A percentile compares a stretch with the other conserved stretches of the same genome.
Evolutionary conservation across 1,284 basidiomycete species (phyloP).

Genomic region (Apiotrichum gamsii): DNA sequence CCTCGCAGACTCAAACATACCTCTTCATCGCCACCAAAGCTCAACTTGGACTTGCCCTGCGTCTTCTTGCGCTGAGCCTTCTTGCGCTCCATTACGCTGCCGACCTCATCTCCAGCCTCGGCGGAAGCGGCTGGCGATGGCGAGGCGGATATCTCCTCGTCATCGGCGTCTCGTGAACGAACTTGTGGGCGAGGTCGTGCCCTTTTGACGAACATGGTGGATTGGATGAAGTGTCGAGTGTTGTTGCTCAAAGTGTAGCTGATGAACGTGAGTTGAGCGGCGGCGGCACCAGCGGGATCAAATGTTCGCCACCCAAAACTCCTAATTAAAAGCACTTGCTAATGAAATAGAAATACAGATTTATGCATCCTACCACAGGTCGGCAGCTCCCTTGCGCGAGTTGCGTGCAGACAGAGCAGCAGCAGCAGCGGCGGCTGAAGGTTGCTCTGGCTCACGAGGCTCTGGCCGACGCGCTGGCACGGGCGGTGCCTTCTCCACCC

Average conservation of each 20-base stretch:
- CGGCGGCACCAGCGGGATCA: too few species aligned
- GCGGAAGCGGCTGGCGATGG: constrained; percentile 26
- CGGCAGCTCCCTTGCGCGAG: constrained; percentile 43
- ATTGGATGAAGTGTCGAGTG: not conserved
- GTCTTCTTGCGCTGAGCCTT: constrained; percentile 35
- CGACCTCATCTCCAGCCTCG: constrained; percentile 16
- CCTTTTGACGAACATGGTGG: constrained; percentile 43
- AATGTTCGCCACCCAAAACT: too few species aligned
- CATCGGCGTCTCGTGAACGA: constrained; percentile 30
- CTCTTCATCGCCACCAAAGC: constrained; percentile 72
- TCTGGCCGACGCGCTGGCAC: not conserved
- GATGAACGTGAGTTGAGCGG: not conserved
- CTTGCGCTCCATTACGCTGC: constrained; percentile 41
- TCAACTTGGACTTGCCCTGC: constrained; percentile 51
- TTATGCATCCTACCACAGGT: constrained; percentile 33
- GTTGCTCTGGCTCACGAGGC: not conserved
- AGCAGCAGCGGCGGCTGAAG: not conserved
- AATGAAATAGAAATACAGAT: too few species aligned
- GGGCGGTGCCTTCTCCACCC: constrained; percentile 49
- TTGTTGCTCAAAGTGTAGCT: too few species aligned
- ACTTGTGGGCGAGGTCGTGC: constrained; percentile 38
- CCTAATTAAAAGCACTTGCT: too few species aligned
- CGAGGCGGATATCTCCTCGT: constrained; percentile 19
- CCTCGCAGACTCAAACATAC: constrained; percentile 2
- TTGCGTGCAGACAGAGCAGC: constrained; percentile 7